phyloP scores from a whole-genome alignment of 352 stramenopile genomes.

The Globisporangium yorkense region DNA sequence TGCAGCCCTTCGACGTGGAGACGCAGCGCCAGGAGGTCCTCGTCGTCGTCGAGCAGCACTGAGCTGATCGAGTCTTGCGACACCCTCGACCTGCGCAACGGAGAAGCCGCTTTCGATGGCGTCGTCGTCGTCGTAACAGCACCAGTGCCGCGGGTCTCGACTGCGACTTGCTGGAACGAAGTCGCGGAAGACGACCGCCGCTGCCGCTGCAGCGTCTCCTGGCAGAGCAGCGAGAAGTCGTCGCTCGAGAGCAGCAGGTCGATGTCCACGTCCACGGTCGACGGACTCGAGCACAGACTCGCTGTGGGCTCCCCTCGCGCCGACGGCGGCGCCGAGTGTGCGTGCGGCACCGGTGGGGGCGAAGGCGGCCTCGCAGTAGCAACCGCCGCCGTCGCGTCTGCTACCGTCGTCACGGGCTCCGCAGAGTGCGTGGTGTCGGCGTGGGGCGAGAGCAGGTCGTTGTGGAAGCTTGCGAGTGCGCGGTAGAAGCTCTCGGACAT shows the following conservation, averaged over 20 bases:
- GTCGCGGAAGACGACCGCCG: constrained; percentile 7
- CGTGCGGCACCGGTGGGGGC: neutral
- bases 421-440: neutral
- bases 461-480: constrained; percentile 7
- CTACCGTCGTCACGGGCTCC: neutral
- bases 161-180: constrained; percentile 29
- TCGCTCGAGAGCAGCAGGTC: constrained; percentile 38
- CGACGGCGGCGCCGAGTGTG: neutral
- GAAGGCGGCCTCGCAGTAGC: neutral
- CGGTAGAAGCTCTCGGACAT: constrained; percentile 6
- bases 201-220: constrained; percentile 28
- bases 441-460: neutral
- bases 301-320: neutral
- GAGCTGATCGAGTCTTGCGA: neutral
- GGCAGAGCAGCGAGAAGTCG: constrained; percentile 50
- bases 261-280: constrained; percentile 42
- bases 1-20: constrained; percentile 46
- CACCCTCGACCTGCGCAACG: neutral
- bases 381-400: no score
- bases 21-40: constrained; percentile 34
- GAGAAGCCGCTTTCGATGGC: neutral
- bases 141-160: constrained; percentile 26
- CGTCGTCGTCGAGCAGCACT: constrained; percentile 8
- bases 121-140: neutral
- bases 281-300: constrained; percentile 11